A percentile compares a stretch with the other conserved stretches of the same genome.
Conservation (phyloP, 2,329 filamentous ascomycete genomes). For the Huntiella decipiens region DNA sequence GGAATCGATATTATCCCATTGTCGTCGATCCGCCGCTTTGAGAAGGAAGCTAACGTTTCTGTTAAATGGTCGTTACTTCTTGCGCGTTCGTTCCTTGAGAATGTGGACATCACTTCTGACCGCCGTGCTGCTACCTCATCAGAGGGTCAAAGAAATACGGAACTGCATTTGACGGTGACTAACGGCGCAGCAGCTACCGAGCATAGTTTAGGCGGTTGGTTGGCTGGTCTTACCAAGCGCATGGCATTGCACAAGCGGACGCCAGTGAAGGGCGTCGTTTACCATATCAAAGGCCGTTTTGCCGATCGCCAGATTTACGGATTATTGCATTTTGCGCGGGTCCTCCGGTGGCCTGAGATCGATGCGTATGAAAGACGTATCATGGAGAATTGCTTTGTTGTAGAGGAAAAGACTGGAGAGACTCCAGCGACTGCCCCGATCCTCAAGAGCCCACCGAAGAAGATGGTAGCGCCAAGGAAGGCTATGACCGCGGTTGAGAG, state of each 20-base stretch:
- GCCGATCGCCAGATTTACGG: slow-evolving; percentile 40
- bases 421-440: background rate
- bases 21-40: slow-evolving; percentile 40
- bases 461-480: background rate
- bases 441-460: background rate
- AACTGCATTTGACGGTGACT: slow-evolving; percentile 12
- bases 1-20: slow-evolving; percentile 31
- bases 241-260: slow-evolving; percentile 19
- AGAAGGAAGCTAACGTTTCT: slow-evolving; percentile 39
- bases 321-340: slow-evolving; percentile 42
- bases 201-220: slow-evolving; percentile 25
- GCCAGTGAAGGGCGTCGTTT: slow-evolving; percentile 18
- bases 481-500: background rate
- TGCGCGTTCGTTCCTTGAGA: slow-evolving; percentile 48
- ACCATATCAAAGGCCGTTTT: slow-evolving; percentile 35
- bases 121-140: slow-evolving; percentile 10
- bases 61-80: slow-evolving; percentile 49
- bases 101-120: slow-evolving; percentile 37
- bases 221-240: slow-evolving; percentile 37
- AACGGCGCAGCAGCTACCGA: slow-evolving; percentile 14
- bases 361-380: slow-evolving; percentile 31
- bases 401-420: slow-evolving; percentile 5
- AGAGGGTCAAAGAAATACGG: slow-evolving; percentile 6
- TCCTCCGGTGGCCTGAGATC: slow-evolving; percentile 42
- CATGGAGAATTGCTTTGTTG: slow-evolving; percentile 23